Evolutionary conservation across 163 green algal genomes (phyloP).

Genomic region (Scenedesmus sp.): DNA sequence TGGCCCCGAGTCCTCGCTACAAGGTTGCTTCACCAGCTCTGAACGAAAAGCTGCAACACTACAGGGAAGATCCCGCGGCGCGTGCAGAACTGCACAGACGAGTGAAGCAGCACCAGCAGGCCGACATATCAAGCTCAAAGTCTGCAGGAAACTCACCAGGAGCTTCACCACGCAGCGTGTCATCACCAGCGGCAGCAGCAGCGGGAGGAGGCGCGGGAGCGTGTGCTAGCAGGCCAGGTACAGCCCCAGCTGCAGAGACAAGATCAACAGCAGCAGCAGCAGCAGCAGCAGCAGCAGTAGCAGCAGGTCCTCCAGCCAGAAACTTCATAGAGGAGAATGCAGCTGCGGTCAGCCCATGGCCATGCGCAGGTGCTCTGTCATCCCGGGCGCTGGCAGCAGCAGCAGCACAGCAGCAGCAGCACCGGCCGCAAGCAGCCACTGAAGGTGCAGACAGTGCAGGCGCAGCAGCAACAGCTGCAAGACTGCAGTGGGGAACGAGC

Average conservation of each 20-base stretch:
- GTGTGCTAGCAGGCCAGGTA: neutral
- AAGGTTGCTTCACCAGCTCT: neutral
- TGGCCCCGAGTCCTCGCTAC: neutral
- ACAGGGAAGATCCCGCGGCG: neutral
- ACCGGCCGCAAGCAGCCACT: neutral
- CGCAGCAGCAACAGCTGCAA: neutral
- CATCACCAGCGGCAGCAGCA: neutral
- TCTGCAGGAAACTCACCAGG: neutral
- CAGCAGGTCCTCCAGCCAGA: neutral
- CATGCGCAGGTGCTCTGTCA: conserved; percentile 28
- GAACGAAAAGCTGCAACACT: conserved; percentile 19
- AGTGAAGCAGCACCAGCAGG: neutral
- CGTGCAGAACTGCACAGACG: neutral
- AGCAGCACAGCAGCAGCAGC: conserved; percentile 20
- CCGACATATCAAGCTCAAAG: neutral
- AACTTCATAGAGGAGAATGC: conserved; percentile 49
- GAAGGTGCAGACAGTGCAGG: neutral
- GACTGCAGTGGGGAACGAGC: neutral
- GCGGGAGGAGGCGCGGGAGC: neutral
- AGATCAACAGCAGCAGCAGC: neutral
- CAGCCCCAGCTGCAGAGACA: neutral
- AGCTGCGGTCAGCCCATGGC: conserved; percentile 20
- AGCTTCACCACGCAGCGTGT: neutral
- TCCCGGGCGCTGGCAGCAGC: conserved; percentile 6
- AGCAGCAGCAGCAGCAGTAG: neutral